Conservation (phyloP, 805 yeast species). For the Ogataea paradorogensis region DNA sequence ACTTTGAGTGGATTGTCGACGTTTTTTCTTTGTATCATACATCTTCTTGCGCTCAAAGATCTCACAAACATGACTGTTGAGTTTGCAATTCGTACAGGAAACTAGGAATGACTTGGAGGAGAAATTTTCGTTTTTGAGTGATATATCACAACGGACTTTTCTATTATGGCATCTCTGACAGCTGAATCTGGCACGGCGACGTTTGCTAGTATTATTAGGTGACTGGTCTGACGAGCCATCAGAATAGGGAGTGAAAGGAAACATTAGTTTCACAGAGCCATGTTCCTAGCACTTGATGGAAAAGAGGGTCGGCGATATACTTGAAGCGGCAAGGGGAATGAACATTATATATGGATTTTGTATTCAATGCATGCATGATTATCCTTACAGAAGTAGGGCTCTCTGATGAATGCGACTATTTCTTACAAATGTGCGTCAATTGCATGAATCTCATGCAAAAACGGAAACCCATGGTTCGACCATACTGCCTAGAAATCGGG, state of each 20-base stretch:
- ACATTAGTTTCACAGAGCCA: background rate
- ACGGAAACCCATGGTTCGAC: no score
- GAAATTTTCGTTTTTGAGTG: conserved; percentile 59
- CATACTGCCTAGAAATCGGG: no score
- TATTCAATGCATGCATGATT: background rate
- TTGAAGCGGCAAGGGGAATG: no score
- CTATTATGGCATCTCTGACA: conserved; percentile 69
- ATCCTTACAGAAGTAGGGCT: background rate
- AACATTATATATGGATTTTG: no score
- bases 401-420: background rate
- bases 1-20: background rate
- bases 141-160: conserved; percentile 72
- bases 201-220: conserved; percentile 22
- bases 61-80: conserved; percentile 9
- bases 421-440: no score
- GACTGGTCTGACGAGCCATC: background rate
- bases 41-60: conserved; percentile 15
- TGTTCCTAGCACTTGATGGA: background rate
- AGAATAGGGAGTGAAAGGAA: background rate
- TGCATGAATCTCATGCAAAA: no score
- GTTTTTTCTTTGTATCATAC: conserved; percentile 17
- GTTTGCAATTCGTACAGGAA: conserved; percentile 17
- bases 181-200: conserved; percentile 63
- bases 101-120: conserved; percentile 42
- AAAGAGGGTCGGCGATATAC: no score